A percentile compares a stretch with the other conserved stretches of the same genome.
Conservation (phyloP, 2,329 filamentous ascomycete genomes). For the Hypoxylon sp. region DNA sequence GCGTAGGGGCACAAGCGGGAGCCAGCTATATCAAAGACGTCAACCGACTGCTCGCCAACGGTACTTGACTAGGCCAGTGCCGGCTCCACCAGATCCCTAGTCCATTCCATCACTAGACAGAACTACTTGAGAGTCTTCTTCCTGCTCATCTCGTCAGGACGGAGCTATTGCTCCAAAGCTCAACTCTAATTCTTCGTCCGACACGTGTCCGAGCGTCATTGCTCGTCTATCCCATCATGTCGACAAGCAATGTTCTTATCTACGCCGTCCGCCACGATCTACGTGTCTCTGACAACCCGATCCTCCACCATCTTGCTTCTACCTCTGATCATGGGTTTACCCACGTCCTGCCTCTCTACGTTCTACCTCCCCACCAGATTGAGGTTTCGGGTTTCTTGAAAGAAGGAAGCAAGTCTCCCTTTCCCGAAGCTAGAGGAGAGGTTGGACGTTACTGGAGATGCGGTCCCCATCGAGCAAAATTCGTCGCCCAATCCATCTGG, state of each 20-base stretch:
- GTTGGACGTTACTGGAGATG: conserved; percentile 76
- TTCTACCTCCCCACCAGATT: conserved; percentile 74
- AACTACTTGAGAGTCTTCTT: conserved; percentile 6
- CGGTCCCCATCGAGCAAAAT: conserved; percentile 74
- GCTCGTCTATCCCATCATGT: conserved; percentile 38
- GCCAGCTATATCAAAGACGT: conserved; percentile 28
- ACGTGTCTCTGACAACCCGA: conserved; percentile 76
- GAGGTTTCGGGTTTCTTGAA: conserved; percentile 78
- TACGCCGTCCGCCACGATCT: conserved; percentile 78
- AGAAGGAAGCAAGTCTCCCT: conserved; percentile 64
- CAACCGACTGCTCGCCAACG: conserved; percentile 9
- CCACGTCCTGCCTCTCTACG: conserved; percentile 75
- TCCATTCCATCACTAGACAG: conserved; percentile 7
- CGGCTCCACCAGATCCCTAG: conserved; percentile 20
- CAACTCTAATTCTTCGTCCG: conserved; percentile 5
- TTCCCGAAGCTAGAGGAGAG: conserved; percentile 71
- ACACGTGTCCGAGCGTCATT: conserved; percentile 2
- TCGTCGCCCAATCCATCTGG: conserved; percentile 76
- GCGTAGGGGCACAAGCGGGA: conserved; percentile 7
- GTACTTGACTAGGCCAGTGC: conserved; percentile 25
- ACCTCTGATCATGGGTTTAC: conserved; percentile 63
- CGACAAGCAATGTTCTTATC: conserved; percentile 63
- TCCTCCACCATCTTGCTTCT: conserved; percentile 67
- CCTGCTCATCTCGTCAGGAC: conserved; percentile 1
- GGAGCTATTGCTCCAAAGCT: conserved; percentile 7